These are phyloP conservation scores for Euphorbia tirucalli DNA, from an alignment of 345 rosid genomes.

Conservation along the genomic window DNA sequence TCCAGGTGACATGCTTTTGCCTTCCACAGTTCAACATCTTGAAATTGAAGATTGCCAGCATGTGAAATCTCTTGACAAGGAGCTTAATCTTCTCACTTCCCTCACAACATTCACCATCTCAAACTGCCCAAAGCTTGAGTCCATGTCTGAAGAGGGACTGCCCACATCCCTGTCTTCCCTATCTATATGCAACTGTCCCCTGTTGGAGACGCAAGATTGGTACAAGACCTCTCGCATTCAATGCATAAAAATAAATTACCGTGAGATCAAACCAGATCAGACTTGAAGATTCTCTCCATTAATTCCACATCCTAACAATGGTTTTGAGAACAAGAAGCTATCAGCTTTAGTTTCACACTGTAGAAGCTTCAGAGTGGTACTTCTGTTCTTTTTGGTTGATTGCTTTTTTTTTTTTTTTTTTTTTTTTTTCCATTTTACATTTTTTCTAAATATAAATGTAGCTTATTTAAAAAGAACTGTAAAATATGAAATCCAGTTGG, in stretches of 20 bases:
- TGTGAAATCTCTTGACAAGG: neutral
- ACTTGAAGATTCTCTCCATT: neutral
- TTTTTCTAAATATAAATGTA: too few relatives aligned
- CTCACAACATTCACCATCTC: neutral
- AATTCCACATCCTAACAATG: neutral
- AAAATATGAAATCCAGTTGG: too few relatives aligned
- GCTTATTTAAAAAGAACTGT: too few relatives aligned
- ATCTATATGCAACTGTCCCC: neutral
- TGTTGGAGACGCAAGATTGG: neutral
- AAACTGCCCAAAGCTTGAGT: conserved; percentile 5
- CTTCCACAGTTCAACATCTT: conserved; percentile 10
- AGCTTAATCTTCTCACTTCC: conserved; percentile 14
- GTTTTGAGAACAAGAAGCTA: neutral
- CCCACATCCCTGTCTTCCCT: conserved; percentile 6
- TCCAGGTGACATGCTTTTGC: conserved; percentile 10
- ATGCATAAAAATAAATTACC: neutral
- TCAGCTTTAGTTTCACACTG: too few relatives aligned
- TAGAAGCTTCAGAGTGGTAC: neutral
- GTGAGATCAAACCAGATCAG: neutral
- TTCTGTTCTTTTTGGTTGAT: too few relatives aligned
- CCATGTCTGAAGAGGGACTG: conserved; percentile 4
- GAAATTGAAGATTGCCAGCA: neutral
- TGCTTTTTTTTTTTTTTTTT: neutral
- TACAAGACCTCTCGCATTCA: neutral
- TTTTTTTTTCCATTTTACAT: neutral